Conservation (phyloP, 2,329 filamentous ascomycete species). For the Capronia americana region DNA sequence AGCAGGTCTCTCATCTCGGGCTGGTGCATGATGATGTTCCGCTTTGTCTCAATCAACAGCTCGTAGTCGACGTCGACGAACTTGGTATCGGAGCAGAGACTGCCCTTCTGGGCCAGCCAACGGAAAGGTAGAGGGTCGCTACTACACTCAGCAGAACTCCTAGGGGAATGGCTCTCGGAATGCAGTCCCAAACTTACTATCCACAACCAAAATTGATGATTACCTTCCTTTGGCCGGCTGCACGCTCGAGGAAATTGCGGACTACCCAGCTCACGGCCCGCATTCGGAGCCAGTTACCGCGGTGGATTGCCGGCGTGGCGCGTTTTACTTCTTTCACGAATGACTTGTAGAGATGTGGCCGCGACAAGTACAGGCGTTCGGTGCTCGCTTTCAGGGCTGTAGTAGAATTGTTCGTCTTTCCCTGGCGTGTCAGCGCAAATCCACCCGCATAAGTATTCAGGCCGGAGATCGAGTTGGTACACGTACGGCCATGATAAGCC, state of each 20-base stretch:
- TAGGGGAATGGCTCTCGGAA: not conserved
- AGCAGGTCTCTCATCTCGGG: conserved; percentile 36
- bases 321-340: conserved; percentile 86
- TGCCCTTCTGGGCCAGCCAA: conserved; percentile 70
- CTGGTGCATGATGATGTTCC: conserved; percentile 34
- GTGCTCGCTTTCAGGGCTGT: conserved; percentile 95
- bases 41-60: conserved; percentile 36
- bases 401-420: conserved; percentile 85
- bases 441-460: not conserved
- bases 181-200: conserved; percentile 35
- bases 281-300: conserved; percentile 86
- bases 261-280: conserved; percentile 79
- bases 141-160: conserved; percentile 23
- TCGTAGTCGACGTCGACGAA: conserved; percentile 40
- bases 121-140: conserved; percentile 90
- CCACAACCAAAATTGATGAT: conserved; percentile 39
- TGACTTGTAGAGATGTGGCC: conserved; percentile 83
- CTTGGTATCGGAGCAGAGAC: conserved; percentile 44
- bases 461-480: not conserved
- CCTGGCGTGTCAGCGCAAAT: not conserved
- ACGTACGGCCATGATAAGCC: conserved; percentile 27
- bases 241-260: conserved; percentile 70
- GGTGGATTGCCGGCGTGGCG: conserved; percentile 83
- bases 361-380: conserved; percentile 80
- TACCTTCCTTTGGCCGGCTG: conserved; percentile 45